Base-by-base conservation (phyloP, 176 grass and related monocot genomes). In the Chloris gayana region DNA sequence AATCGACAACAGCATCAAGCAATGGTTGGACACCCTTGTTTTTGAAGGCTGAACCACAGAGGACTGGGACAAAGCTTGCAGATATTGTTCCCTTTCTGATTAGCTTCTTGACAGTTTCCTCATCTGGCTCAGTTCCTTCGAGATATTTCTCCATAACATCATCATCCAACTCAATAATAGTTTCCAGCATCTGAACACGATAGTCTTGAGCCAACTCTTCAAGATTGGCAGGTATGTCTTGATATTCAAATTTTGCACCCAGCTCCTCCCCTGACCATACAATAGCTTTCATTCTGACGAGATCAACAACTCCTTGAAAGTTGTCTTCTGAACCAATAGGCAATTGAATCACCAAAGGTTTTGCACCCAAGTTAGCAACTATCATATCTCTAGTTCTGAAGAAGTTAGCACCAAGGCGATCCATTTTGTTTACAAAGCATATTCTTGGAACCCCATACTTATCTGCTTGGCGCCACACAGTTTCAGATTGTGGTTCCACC, bases 351-450 rank as follows among this genome's bases (percentile, higher is more conserved):
- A 98, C 95, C 61, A 98, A 79, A 71, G 95, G 95, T 74, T 93
- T 98, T 64, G 95, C 95, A 86, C 90, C 95, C 88, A 98, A 95
- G 50, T 98, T 98, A 63, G 87, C 64, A 19, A 98, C 53, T 83
- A 98, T 98, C 95, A 98, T 98, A 69, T 95, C 92, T 77, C 95
- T 98, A 81, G 95, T 98, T 80, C 95, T 90, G 64, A 84, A 98
- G 59, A 98, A 98, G 64, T 98, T 98, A 73, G 95, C 95, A 25
- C 95, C 95, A 77, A 95, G 92, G 4, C 92, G 89, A 54, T 98
- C 95, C 92, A 98, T 98, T 80, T 98, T 98, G 32, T 98, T 98
- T 74, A 98, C 90, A 59, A 98, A 98, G 84, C 95, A 98, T 73
- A 98, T 93, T 78, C 95, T 89, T 31, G 92, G 95, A 84, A 98